Conservation (phyloP, 202 grass and related monocot genomes). For the Setaria italica region DNA sequence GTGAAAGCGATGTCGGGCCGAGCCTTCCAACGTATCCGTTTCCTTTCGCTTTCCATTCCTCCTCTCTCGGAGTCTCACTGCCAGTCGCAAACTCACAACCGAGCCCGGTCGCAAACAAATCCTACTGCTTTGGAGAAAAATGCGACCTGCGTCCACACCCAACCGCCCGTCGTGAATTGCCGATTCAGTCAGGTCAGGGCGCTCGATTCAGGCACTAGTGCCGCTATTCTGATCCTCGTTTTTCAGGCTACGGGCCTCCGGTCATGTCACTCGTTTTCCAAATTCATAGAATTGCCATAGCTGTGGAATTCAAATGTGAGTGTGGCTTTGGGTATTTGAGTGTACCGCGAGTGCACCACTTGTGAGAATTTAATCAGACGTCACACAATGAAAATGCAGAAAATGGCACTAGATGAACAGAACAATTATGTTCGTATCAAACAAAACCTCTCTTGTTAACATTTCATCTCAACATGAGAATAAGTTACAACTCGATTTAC, state of each 20-base stretch:
- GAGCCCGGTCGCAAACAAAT: not conserved
- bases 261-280: not conserved
- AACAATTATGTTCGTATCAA: not conserved
- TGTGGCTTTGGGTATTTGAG: not conserved
- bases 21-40: not conserved
- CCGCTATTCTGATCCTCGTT: not conserved
- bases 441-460: not conserved
- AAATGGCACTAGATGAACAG: not conserved
- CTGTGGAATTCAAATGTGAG: too few species aligned
- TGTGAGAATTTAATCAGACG: not conserved
- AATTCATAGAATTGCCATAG: not conserved
- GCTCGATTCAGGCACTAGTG: not conserved
- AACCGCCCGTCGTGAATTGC: too few species aligned
- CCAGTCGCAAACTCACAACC: not conserved
- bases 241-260: not conserved
- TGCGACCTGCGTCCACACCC: conserved; percentile 2
- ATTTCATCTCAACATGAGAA: not conserved
- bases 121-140: not conserved
- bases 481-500: not conserved
- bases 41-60: conserved; percentile 18
- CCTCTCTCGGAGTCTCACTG: not conserved
- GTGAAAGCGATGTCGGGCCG: conserved; percentile 1
- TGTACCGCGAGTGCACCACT: not conserved
- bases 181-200: not conserved
- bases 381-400: not conserved